Base-by-base conservation (phyloP, 106 monocot genomes). In the Dendrobium huoshanense region DNA sequence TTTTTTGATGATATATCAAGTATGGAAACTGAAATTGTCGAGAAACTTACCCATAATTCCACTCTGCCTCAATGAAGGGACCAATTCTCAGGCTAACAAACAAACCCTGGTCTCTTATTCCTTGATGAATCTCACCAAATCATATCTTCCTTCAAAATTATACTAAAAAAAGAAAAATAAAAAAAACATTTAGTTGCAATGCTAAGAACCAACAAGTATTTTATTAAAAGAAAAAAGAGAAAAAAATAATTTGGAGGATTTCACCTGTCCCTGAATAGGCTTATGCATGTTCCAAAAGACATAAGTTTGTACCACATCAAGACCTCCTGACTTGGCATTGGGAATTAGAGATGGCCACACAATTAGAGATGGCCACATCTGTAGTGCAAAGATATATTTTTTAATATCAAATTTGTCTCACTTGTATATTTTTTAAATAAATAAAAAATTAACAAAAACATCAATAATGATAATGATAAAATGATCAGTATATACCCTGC, bases 221-320 rank as follows among this genome's bases (percentile, higher is more conserved):
- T 55, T 33, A 33, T 33, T 41, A 16, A 20, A 55, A 55, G 7
- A 55, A 16, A 55, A 55, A 16, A 1, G 13, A 3, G 18, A 49
- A 2, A 47, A 67, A 78, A 18, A 4, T 31, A 59, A 19, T 16
- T 11, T 41, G 41, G 59, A 15, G 0, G 24, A 31, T 27, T 16
- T 24, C 24, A 88, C 98, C 88, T 92, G 89, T 49, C 91, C 98
- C 79, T 86, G 86, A 24, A 86, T 20, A 18, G 95, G 92, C 80
- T 98, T 95, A 73, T 98, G 98, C 0, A 85, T 55, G 78, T 98
- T 98, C 98, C 98, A 98, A 61, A 98, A 98, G 15, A 93, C 95
- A 75, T 95, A 98, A 16, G 98, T 98, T 77, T 98, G 94, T 44
- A 98, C 95, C 76, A 92, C 98, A 80, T 98, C 92, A 9, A 95